Percentiles rank a stretch among this genome's conserved stretches.
phyloP scores from a whole-genome alignment of 2,329 filamentous ascomycete species.

The Colletotrichum viniferum region DNA sequence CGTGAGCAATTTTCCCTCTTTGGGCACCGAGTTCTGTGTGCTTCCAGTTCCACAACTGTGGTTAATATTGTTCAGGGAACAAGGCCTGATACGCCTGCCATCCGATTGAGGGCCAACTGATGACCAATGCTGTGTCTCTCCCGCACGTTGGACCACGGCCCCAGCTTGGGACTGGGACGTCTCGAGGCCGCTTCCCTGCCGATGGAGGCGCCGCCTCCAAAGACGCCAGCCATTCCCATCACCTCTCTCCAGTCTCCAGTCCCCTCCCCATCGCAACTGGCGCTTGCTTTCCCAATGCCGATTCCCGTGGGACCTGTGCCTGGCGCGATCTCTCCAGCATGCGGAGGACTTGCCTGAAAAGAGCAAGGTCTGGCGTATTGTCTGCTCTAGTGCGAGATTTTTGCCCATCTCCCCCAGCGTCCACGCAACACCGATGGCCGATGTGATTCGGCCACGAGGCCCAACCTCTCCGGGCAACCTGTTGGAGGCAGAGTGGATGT shows the following conservation, averaged over 20 bases:
- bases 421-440: neutral
- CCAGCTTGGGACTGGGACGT: neutral
- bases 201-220: neutral
- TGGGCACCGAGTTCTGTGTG: neutral
- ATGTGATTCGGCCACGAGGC: neutral
- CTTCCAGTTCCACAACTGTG: neutral
- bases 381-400: slow-evolving; percentile 7
- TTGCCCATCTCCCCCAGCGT: neutral
- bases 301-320: neutral
- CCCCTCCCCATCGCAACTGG: neutral
- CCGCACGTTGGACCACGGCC: neutral
- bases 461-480: neutral
- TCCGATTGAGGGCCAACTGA: neutral
- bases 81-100: neutral
- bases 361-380: neutral
- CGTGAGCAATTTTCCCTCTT: neutral
- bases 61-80: neutral
- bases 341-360: slow-evolving; percentile 11
- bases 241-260: neutral
- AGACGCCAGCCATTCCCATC: neutral
- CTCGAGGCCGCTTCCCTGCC: neutral
- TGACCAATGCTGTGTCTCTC: slow-evolving; percentile 3
- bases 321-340: neutral
- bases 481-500: neutral
- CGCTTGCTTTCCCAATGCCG: neutral